phyloP scores from a whole-genome alignment of 2,329 filamentous ascomycete species.

The Aschersonia sp. region DNA sequence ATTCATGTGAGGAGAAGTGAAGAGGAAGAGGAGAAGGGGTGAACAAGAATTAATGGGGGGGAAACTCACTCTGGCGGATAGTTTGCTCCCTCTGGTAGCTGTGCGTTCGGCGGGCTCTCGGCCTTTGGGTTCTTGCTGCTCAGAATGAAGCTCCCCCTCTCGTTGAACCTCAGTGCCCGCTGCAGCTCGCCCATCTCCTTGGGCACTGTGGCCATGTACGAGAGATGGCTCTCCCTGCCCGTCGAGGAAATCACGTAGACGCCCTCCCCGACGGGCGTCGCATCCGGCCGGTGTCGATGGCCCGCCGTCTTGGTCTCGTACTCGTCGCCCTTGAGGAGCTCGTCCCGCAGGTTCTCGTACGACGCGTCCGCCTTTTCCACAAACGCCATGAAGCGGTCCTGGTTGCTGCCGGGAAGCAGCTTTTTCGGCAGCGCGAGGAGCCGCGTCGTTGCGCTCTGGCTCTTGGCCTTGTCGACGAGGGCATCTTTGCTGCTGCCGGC shows the following conservation, averaged over 20 bases:
- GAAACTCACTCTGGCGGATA: slow-evolving; percentile 52
- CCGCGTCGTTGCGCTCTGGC: slow-evolving; percentile 44
- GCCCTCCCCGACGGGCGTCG: slow-evolving; percentile 67
- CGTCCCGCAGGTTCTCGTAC: slow-evolving; percentile 55
- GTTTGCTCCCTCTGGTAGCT: slow-evolving; percentile 48
- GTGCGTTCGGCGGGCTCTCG: slow-evolving; percentile 47
- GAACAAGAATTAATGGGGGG: too few species aligned
- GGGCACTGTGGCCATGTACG: slow-evolving; percentile 66
- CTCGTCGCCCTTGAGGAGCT: slow-evolving; percentile 50
- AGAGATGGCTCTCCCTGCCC: slow-evolving; percentile 58
- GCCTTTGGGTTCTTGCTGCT: slow-evolving; percentile 68
- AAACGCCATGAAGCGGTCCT: slow-evolving; percentile 66
- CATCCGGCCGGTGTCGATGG: slow-evolving; percentile 50
- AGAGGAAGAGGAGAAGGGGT: neutral
- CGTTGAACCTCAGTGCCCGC: slow-evolving; percentile 54
- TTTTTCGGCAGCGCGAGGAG: slow-evolving; percentile 77
- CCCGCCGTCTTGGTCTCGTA: slow-evolving; percentile 68
- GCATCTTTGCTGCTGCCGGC: slow-evolving; percentile 27
- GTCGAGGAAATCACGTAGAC: slow-evolving; percentile 70
- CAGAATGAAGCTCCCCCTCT: slow-evolving; percentile 45
- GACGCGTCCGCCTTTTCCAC: slow-evolving; percentile 59
- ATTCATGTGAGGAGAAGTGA: neutral
- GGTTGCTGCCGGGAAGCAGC: slow-evolving; percentile 51
- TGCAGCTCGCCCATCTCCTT: slow-evolving; percentile 56
- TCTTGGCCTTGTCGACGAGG: slow-evolving; percentile 24